A percentile compares a stretch with the other conserved stretches of the same genome.
Evolutionary conservation across 2,329 filamentous ascomycete species (phyloP).

Genomic region (Capronia coronata): DNA sequence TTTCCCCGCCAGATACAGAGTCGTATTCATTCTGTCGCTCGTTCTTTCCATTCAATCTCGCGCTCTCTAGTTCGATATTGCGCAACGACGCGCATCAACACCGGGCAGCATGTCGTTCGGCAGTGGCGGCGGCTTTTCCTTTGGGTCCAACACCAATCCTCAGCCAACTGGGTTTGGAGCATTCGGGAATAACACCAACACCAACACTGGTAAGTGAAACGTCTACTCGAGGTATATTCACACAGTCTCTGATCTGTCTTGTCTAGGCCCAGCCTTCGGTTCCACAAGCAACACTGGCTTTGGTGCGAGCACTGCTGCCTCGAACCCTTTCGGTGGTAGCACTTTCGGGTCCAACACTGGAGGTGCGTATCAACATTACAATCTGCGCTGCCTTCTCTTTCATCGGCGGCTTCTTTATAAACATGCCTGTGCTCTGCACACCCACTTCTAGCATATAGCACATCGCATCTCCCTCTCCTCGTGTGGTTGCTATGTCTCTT

Average conservation of each 20-base stretch:
- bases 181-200: constrained; percentile 26
- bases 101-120: constrained; percentile 28
- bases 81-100: constrained; percentile 24
- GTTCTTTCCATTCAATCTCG: constrained; percentile 2
- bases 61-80: constrained; percentile 14
- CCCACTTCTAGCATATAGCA: neutral
- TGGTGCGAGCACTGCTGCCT: constrained; percentile 22
- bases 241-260: constrained; percentile 7
- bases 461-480: neutral
- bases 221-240: neutral
- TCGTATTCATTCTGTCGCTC: constrained; percentile 6
- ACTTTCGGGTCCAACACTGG: constrained; percentile 21
- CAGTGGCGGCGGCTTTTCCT: constrained; percentile 21
- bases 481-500: neutral
- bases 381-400: constrained; percentile 2
- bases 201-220: constrained; percentile 19
- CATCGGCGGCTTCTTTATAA: constrained; percentile 2
- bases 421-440: neutral
- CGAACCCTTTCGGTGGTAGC: constrained; percentile 26
- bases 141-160: constrained; percentile 23
- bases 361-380: constrained; percentile 15
- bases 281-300: constrained; percentile 24
- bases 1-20: constrained; percentile 9
- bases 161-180: constrained; percentile 24
- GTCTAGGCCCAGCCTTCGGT: constrained; percentile 22